Conservation (phyloP, 2,329 filamentous ascomycete genomes). For the Ophiostoma angusticollis region DNA sequence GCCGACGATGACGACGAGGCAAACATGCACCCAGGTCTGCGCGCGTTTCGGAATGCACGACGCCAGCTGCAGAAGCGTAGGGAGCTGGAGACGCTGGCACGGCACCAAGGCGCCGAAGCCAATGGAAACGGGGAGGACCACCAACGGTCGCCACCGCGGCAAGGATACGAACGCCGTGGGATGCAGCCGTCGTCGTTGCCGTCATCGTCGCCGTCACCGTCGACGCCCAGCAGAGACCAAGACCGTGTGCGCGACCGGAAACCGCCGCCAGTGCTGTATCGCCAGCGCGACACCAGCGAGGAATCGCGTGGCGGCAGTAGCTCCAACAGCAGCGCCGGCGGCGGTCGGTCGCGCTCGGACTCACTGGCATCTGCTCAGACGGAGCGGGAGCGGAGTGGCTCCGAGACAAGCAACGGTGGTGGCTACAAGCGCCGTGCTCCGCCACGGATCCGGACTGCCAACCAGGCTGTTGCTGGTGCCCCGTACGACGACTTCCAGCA, state of each 20-base stretch:
- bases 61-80: constrained; percentile 44
- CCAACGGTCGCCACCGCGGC: constrained; percentile 1
- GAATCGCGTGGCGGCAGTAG: constrained; percentile 23
- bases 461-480: constrained; percentile 14
- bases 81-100: constrained; percentile 36
- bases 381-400: constrained; percentile 42
- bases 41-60: constrained; percentile 44
- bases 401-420: constrained; percentile 37
- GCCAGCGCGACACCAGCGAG: constrained; percentile 30
- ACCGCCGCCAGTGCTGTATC: constrained; percentile 32
- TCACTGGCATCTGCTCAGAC: constrained; percentile 20
- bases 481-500: constrained; percentile 25
- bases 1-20: constrained; percentile 25
- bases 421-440: constrained; percentile 26
- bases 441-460: constrained; percentile 25
- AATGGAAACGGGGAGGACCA: too few species aligned
- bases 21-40: constrained; percentile 36
- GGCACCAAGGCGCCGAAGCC: constrained; percentile 26
- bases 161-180: constrained; percentile 4
- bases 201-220: too few species aligned
- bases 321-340: neutral
- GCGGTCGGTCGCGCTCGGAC: constrained; percentile 16
- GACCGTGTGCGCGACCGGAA: constrained; percentile 25
- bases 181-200: constrained; percentile 18
- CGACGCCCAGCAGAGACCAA: neutral